Evolutionary conservation across 768 basidiomycete genomes (phyloP).

Genomic region (Hydnomerulius pinastri): DNA sequence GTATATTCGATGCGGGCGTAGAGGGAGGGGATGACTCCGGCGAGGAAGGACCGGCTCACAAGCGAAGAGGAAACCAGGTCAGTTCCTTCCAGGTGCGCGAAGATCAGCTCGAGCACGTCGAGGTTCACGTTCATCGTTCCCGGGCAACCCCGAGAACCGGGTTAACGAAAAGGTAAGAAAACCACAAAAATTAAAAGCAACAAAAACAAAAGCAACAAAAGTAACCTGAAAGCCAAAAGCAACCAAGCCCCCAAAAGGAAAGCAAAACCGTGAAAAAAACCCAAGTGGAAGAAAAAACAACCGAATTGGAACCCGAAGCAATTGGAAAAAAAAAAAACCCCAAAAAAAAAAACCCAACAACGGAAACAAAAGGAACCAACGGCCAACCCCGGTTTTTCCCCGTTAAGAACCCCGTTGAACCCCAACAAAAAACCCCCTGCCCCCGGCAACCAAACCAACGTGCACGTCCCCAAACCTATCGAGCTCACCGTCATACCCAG

Average conservation of each 20-base stretch:
- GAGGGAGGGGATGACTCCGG: slow-evolving; percentile 61
- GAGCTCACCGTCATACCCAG: slow-evolving; percentile 1
- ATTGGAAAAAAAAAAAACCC: slow-evolving; percentile 7
- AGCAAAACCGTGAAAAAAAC: no score
- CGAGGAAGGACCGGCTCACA: slow-evolving; percentile 66
- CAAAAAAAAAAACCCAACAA: slow-evolving; percentile 5
- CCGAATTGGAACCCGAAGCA: no score
- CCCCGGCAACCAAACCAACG: slow-evolving; percentile 25
- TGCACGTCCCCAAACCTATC: slow-evolving; percentile 15
- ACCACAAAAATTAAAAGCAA: no score
- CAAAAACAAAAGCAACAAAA: not conserved
- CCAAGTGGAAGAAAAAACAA: no score
- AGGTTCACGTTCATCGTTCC: slow-evolving; percentile 66
- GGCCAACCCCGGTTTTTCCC: slow-evolving; percentile 19
- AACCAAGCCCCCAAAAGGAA: no score
- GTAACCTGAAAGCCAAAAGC: not conserved
- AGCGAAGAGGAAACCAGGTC: slow-evolving; percentile 64
- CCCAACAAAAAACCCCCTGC: no score
- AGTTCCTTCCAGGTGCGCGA: slow-evolving; percentile 47
- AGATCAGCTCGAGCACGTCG: slow-evolving; percentile 74
- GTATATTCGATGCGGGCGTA: slow-evolving; percentile 62
- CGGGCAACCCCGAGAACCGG: not conserved
- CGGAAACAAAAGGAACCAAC: slow-evolving; percentile 20
- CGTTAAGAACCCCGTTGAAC: slow-evolving; percentile 16
- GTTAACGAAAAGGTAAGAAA: not conserved